Evolutionary conservation across 2,329 filamentous ascomycete genomes (phyloP).

Genomic region (Aspergillus sojae): DNA sequence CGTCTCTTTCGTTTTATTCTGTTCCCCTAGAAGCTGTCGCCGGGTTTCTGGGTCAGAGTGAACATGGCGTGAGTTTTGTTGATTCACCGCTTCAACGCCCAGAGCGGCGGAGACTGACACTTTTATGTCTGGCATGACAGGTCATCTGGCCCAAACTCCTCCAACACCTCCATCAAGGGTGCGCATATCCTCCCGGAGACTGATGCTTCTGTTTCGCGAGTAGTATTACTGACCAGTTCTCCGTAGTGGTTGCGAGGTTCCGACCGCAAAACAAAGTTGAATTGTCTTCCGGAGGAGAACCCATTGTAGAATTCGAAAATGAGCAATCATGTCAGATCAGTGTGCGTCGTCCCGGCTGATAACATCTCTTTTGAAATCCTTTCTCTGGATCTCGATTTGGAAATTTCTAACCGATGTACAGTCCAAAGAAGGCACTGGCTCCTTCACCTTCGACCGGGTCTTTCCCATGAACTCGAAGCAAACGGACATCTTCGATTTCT

Average conservation of each 20-base stretch:
- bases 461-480: conserved; percentile 94
- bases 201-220: conserved; percentile 1
- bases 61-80: conserved; percentile 52
- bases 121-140: conserved; percentile 25
- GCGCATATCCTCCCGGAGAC: conserved; percentile 26
- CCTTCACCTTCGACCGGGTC: conserved; percentile 96
- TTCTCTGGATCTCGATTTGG: neutral
- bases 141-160: conserved; percentile 33
- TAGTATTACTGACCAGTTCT: conserved; percentile 45
- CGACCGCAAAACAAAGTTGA: conserved; percentile 96
- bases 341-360: conserved; percentile 54
- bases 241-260: conserved; percentile 90
- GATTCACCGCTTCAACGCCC: conserved; percentile 9
- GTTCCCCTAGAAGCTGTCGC: conserved; percentile 2
- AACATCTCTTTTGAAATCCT: neutral
- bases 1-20: conserved; percentile 17
- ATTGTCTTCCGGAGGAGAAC: conserved; percentile 83
- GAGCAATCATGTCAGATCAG: conserved; percentile 86
- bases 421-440: conserved; percentile 79
- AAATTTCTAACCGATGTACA: conserved; percentile 43
- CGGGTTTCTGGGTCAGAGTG: conserved; percentile 24
- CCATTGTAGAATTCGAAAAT: conserved; percentile 85
- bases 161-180: conserved; percentile 60
- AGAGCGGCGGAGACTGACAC: conserved; percentile 16
- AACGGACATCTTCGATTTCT: conserved; percentile 95